Percentiles rank a stretch among this genome's conserved stretches.
Conservation (phyloP, 202 grass and related monocot genomes). For the Carex arenaria region DNA sequence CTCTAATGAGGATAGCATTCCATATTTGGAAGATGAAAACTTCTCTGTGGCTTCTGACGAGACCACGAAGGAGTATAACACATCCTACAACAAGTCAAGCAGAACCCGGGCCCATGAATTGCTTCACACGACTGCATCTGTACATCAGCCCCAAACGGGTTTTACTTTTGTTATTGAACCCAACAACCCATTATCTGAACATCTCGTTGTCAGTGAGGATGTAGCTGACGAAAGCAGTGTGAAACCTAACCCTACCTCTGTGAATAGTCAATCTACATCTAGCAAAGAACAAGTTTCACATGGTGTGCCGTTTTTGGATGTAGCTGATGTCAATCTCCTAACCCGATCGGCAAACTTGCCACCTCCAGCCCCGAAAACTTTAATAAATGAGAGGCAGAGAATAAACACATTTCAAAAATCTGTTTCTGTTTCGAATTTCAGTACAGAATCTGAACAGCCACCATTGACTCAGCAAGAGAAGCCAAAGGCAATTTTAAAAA, state of each 20-base stretch:
- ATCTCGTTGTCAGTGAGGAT: slow-evolving; percentile 22
- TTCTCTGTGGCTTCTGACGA: slow-evolving; percentile 40
- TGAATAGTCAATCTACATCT: slow-evolving; percentile 52
- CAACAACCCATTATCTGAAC: slow-evolving; percentile 39
- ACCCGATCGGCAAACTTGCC: slow-evolving; percentile 51
- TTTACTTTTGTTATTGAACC: slow-evolving; percentile 54
- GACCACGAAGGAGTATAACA: slow-evolving; percentile 42
- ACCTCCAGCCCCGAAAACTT: slow-evolving; percentile 48
- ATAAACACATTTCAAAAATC: neutral
- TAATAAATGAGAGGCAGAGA: slow-evolving; percentile 30
- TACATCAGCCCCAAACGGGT: slow-evolving; percentile 43
- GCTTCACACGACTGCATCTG: slow-evolving; percentile 43
- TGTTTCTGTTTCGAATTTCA: slow-evolving; percentile 4
- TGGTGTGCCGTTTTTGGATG: slow-evolving; percentile 54
- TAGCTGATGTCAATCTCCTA: slow-evolving; percentile 38
- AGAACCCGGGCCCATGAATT: slow-evolving; percentile 37
- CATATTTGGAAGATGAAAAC: slow-evolving; percentile 44
- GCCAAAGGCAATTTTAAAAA: slow-evolving; percentile 10
- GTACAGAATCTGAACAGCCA: neutral
- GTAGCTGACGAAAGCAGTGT: slow-evolving; percentile 29
- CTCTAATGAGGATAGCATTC: slow-evolving; percentile 30
- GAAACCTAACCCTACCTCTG: slow-evolving; percentile 28
- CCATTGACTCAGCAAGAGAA: neutral
- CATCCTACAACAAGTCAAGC: slow-evolving; percentile 59
- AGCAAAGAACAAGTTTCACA: slow-evolving; percentile 36